phyloP scores from a whole-genome alignment of 495 filamentous ascomycete species.

The Cercophora newfieldiana region DNA sequence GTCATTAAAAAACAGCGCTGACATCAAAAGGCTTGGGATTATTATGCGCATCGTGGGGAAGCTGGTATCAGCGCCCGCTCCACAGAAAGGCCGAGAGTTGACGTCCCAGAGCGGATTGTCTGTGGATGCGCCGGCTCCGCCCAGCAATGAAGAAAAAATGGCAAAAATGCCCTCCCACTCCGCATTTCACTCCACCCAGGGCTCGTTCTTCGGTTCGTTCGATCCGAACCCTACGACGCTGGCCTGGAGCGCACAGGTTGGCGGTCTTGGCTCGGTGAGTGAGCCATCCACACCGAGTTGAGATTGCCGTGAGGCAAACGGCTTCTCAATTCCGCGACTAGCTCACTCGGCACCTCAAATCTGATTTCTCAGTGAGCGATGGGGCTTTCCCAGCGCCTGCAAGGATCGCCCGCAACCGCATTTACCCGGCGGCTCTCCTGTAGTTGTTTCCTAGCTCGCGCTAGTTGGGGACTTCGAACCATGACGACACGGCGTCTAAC shows the following conservation, averaged over 20 bases:
- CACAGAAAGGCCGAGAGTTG: constrained; percentile 17
- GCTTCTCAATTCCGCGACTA: neutral
- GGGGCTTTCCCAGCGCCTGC: neutral
- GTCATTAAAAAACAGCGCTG: constrained; percentile 15
- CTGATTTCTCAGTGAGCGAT: neutral
- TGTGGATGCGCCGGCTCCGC: neutral
- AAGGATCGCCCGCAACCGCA: constrained; percentile 23
- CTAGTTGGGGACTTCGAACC: neutral
- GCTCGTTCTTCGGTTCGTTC: neutral
- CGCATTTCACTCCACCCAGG: neutral
- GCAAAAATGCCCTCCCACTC: neutral
- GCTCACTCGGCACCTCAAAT: neutral
- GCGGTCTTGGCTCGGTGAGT: neutral
- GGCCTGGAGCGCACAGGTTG: no score
- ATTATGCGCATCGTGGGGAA: neutral
- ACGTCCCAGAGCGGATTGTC: neutral
- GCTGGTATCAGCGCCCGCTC: constrained; percentile 13
- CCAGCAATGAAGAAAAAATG: neutral
- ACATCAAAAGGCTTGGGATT: neutral
- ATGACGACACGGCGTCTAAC: neutral
- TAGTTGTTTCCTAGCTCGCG: constrained; percentile 21
- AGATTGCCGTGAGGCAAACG: neutral
- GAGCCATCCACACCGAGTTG: neutral
- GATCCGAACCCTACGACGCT: neutral
- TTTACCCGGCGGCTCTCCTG: constrained; percentile 35